Base-by-base conservation (phyloP, 192 early-diverging fungal species). In the Kickxella alabastrina region DNA sequence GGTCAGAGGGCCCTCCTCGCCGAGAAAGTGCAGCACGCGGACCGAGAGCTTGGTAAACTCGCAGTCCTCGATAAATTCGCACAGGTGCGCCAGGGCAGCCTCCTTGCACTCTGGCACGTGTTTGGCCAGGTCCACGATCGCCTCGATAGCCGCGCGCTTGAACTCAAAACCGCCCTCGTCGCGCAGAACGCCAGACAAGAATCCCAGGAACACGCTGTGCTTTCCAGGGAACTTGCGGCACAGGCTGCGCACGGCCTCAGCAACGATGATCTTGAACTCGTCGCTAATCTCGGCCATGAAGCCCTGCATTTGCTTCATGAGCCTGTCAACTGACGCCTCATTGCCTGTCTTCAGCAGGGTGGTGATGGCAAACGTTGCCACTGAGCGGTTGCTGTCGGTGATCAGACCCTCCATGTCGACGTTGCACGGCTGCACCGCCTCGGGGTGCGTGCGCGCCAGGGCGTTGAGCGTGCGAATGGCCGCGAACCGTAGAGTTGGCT, bases 61-160 rank as follows among this genome's bases (percentile, higher is more conserved):
- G 73, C 97, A 99, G 64, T 99, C 97, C 65, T 99, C 97, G 61
- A 99, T 99, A 52, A 99, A 97, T 79, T 99, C 97, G 71, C 97
- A 99, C 42, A 99, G 79, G 53, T 97, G 91, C 9, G 89, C 87
- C 40, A 99, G 80, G 32, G 93, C 96, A 29, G 85, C 77, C 55
- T 99, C 97, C 64, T 91, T 93, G 62, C 88, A 90, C 59, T 96
- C 92, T 14, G 92, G 90, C 55, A 95, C 92, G 54, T 87, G 85
- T 58, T 91, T 84, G 55, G 96, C 86, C 65, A 99, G 86, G 48
- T 97, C 94, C 66, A 97, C 87, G 39, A 99, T 95, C 6, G 95
- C 97, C 56, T 97, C 93, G 18, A 99, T 94, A 32, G 95, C 93
- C 9, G 93, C 85, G 18, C 88, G 82, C 75, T 99, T 99, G 71